Evolutionary conservation across 208 protist species (phyloP).

Genomic region (Polymyxa betae): DNA sequence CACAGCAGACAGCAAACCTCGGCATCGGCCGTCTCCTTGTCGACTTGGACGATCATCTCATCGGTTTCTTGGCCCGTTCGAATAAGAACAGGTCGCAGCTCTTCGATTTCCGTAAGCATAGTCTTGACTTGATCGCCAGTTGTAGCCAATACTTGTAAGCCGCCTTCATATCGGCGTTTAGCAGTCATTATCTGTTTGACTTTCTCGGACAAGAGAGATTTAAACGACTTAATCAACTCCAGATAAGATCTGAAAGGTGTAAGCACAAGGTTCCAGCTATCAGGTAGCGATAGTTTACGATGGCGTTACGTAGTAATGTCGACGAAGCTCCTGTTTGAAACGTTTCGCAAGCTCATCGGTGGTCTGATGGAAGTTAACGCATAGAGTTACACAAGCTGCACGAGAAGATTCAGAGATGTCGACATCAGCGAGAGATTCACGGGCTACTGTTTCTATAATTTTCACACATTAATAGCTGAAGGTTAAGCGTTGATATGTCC

Average conservation of each 20-base stretch:
- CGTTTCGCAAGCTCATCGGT: conserved; percentile 78
- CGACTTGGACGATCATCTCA: conserved; percentile 64
- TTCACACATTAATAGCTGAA: neutral
- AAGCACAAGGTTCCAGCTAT: neutral
- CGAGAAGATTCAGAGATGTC: conserved; percentile 73
- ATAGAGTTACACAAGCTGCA: conserved; percentile 80
- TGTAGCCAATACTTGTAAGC: conserved; percentile 63
- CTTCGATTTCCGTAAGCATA: conserved; percentile 65
- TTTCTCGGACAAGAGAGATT: conserved; percentile 80
- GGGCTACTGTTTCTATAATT: conserved; percentile 64
- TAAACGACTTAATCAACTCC: conserved; percentile 88
- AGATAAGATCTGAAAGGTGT: conserved; percentile 77
- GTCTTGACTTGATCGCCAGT: conserved; percentile 63
- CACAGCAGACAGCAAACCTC: neutral
- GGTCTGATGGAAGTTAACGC: conserved; percentile 86
- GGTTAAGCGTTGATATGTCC: neutral
- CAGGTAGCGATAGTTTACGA: conserved; percentile 77
- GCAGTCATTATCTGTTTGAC: conserved; percentile 78
- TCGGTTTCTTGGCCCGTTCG: conserved; percentile 59
- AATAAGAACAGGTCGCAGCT: conserved; percentile 65
- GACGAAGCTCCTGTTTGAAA: conserved; percentile 85
- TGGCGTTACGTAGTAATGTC: conserved; percentile 86
- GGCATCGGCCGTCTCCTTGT: conserved; percentile 77
- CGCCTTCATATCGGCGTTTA: conserved; percentile 56
- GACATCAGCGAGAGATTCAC: conserved; percentile 56